Evolutionary conservation across 495 filamentous ascomycete genomes (phyloP).

Genomic region (Xylaria curta): DNA sequence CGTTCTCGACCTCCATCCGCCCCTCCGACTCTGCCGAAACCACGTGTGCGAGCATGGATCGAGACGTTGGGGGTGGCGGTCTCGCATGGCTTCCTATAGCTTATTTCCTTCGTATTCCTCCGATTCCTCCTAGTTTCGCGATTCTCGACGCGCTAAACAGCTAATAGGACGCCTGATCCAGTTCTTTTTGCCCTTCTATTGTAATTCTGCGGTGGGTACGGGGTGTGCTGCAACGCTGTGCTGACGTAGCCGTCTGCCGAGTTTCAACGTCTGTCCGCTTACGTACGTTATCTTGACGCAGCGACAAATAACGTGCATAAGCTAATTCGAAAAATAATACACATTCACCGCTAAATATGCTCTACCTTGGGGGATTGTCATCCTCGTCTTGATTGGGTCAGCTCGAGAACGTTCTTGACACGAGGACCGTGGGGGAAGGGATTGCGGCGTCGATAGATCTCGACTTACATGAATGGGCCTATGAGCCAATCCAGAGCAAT

Average conservation of each 20-base stretch:
- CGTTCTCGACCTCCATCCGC: neutral
- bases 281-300: neutral
- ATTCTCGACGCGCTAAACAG: neutral
- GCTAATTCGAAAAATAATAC: neutral
- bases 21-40: conserved; percentile 13
- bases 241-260: conserved; percentile 7
- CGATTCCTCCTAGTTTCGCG: conserved; percentile 13
- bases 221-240: conserved; percentile 11
- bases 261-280: neutral
- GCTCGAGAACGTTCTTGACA: neutral
- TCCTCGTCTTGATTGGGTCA: neutral
- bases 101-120: neutral
- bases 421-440: neutral
- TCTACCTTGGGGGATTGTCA: neutral
- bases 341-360: neutral
- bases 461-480: neutral
- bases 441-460: conserved; percentile 11
- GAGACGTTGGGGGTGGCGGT: conserved; percentile 11
- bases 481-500: neutral
- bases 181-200: neutral
- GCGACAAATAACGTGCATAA: neutral
- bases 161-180: no score
- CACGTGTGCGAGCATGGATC: conserved; percentile 19
- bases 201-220: neutral
- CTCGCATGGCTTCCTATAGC: neutral